Percentiles rank a stretch among this genome's conserved stretches.
Conservation (phyloP, 208 protist genomes). For the Leishmania martiniquensis region DNA sequence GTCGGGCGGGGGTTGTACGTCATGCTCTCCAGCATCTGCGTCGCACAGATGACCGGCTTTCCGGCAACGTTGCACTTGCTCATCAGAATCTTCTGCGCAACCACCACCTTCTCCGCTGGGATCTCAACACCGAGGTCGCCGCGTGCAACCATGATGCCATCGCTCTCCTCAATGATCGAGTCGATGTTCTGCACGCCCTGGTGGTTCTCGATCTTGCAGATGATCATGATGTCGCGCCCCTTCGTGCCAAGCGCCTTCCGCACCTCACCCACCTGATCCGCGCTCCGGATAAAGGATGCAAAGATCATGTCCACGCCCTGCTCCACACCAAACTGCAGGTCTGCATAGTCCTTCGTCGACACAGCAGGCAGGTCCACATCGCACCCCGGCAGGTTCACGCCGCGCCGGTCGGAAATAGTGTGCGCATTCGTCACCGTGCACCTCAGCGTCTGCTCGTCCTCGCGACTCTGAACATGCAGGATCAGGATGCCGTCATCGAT, state of each 20-base stretch:
- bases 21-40: constrained; percentile 99
- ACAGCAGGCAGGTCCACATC: constrained; percentile 89
- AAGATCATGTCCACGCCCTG: constrained; percentile 98
- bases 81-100: constrained; percentile 99
- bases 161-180: constrained; percentile 95
- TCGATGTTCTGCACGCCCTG: constrained; percentile 98
- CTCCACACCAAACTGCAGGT: constrained; percentile 95
- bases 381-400: constrained; percentile 89
- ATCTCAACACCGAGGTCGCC: constrained; percentile 99
- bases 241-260: constrained; percentile 88
- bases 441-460: constrained; percentile 75
- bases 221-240: constrained; percentile 95
- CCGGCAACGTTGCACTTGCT: constrained; percentile 97
- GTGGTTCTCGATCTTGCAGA: constrained; percentile 99
- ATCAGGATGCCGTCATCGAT: constrained; percentile 97
- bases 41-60: constrained; percentile 99
- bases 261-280: constrained; percentile 95
- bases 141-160: constrained; percentile 99
- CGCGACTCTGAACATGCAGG: constrained; percentile 81
- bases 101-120: constrained; percentile 96
- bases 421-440: constrained; percentile 85
- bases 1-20: constrained; percentile 98
- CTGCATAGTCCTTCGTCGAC: constrained; percentile 93
- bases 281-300: constrained; percentile 98
- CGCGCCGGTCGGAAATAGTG: constrained; percentile 82